Evolutionary conservation across 73 alveolate species (phyloP), one percentile per base, ranked within the genome.

Genomic region (Tetrahymena borealis): DNA sequence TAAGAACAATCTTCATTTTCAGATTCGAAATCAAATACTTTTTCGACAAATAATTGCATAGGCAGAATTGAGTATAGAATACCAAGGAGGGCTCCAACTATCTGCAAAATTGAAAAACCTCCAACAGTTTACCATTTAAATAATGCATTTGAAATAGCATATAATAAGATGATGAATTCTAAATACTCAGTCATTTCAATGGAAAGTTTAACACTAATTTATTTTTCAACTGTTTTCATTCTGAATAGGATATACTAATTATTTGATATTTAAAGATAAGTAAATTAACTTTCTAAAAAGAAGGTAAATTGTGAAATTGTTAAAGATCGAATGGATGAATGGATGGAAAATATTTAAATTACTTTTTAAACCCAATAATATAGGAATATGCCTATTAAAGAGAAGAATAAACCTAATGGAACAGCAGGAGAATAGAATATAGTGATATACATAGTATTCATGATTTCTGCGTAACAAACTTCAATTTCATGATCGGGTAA

Each of bases 401-500:
- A 78, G 32, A 92, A 78, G n/a, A 92, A 39, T 38, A 78, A 92
- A 31, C 95, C 95, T 20, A 92, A n/a, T 12, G 95, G 95, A 18
- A 92, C 79, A 0, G 90, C 39, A 8, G 95, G 95, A 13, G 92
- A 91, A 7, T 78, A 79, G 40, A 92, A 92, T 35, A 92, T 78
- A 20, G 95, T 42, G 4, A 92, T 91, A 78, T 92, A 78, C 92
- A 92, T 78, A 1, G 95, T 92, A 39, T 92, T 92, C 42, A 92
- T 79, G 11, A 92, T 90, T 32, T 92, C 95, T 35, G 95, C 95
- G 78, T 92, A 92, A 1, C 95, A 33, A 31, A 35, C 92, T 78
- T 92, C 95, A 35, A 92, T 92, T 20, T 38, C 90, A 37, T 92
- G 95, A 32, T 92, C 95, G 38, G 95, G 95, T 38, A 13, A 78